A percentile compares a stretch with the other conserved stretches of the same genome.
phyloP scores from a whole-genome alignment of 371 early-diverging fungal species.

The Apophysomyces ossiformis region DNA sequence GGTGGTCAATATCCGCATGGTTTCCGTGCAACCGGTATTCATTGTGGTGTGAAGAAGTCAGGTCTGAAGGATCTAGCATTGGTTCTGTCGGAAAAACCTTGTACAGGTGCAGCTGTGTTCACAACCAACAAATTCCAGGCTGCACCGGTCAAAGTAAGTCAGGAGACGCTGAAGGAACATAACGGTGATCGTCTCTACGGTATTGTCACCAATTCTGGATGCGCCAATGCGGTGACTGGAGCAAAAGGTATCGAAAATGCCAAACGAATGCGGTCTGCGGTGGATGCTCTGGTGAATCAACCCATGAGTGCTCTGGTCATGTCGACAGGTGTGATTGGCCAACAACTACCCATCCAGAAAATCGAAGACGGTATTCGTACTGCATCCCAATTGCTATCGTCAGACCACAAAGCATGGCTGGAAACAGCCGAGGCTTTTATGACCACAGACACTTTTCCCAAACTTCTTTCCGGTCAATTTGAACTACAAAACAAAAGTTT shows the following conservation, averaged over 20 bases:
- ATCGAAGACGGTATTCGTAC: conserved; percentile 74
- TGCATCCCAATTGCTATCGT: conserved; percentile 51
- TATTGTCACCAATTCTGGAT: conserved; percentile 89
- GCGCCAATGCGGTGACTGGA: conserved; percentile 97
- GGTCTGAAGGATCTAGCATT: conserved; percentile 81
- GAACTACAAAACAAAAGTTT: conserved; percentile 58
- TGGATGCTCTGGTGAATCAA: conserved; percentile 54
- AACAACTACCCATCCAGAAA: conserved; percentile 85
- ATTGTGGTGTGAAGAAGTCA: conserved; percentile 77
- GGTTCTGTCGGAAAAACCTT: conserved; percentile 74
- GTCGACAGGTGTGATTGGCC: conserved; percentile 98
- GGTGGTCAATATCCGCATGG: conserved; percentile 77
- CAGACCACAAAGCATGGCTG: conserved; percentile 75
- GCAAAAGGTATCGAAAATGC: conserved; percentile 83
- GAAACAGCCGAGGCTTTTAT: conserved; percentile 86
- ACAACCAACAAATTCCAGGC: conserved; percentile 93
- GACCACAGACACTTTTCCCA: conserved; percentile 98
- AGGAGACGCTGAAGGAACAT: conserved; percentile 60
- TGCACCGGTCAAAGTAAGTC: conserved; percentile 86
- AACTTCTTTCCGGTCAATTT: conserved; percentile 73
- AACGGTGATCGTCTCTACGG: conserved; percentile 59
- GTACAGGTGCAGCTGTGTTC: conserved; percentile 88
- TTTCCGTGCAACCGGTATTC: conserved; percentile 80
- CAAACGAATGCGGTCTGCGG: conserved; percentile 64
- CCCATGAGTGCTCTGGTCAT: conserved; percentile 72